Evolutionary conservation across 1,139 yeast species (phyloP).

Genomic region (Yamadazyma friedrichii): DNA sequence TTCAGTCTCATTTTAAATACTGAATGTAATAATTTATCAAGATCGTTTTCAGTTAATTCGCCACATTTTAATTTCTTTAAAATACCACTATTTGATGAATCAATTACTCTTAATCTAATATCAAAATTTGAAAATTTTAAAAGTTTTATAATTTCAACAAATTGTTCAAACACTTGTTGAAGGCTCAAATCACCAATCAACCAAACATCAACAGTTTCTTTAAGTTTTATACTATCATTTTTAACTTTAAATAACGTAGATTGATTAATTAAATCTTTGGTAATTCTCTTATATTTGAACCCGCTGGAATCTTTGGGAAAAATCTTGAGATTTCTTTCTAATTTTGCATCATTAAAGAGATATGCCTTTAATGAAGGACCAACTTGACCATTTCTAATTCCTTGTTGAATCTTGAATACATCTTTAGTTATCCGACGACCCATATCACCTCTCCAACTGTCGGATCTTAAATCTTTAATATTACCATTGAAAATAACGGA

Average conservation of each 20-base stretch:
- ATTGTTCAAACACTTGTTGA: slow-evolving; percentile 36
- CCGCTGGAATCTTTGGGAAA: slow-evolving; percentile 35
- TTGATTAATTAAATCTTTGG: slow-evolving; percentile 25
- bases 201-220: slow-evolving; percentile 43
- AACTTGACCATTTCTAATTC: slow-evolving; percentile 21
- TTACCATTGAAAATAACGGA: slow-evolving; percentile 74
- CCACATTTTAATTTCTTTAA: slow-evolving; percentile 11
- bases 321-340: slow-evolving; percentile 31
- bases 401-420: slow-evolving; percentile 26
- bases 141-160: slow-evolving; percentile 30
- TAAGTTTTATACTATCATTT: slow-evolving; percentile 10
- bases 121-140: slow-evolving; percentile 24
- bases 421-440: slow-evolving; percentile 41
- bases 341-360: slow-evolving; percentile 34
- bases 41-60: slow-evolving; percentile 15
- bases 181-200: slow-evolving; percentile 55
- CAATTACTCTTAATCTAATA: slow-evolving; percentile 35
- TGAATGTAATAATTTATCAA: slow-evolving; percentile 16
- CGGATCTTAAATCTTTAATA: slow-evolving; percentile 38
- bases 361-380: slow-evolving; percentile 24
- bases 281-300: slow-evolving; percentile 33
- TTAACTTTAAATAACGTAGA: slow-evolving; percentile 20
- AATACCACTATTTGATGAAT: slow-evolving; percentile 10
- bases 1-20: slow-evolving; percentile 3
- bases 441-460: slow-evolving; percentile 41